A percentile compares a stretch with the other conserved stretches of the same genome.
Conservation (phyloP, 768 basidiomycete genomes). For the Auriculariales sp. region DNA sequence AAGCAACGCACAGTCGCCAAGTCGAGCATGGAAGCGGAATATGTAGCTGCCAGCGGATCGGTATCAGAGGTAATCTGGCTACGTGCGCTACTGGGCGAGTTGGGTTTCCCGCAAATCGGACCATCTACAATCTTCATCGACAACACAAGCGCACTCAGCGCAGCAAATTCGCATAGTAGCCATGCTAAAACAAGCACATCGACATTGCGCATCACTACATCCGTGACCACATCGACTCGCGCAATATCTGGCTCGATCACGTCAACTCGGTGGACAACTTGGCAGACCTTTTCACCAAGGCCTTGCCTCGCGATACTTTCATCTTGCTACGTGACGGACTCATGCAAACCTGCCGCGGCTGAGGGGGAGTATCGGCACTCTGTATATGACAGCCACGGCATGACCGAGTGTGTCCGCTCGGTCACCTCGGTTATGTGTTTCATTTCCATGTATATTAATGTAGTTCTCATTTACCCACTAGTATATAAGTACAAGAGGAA, state of each 20-base stretch:
- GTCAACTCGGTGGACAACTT: conserved; percentile 19
- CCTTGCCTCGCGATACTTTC: no score
- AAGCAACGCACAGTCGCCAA: conserved; percentile 13
- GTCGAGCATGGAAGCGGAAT: conserved; percentile 17
- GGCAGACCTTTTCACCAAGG: conserved; percentile 28
- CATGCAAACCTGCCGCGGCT: no score
- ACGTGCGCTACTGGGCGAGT: conserved; percentile 3
- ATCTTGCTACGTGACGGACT: no score
- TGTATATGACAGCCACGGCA: no score
- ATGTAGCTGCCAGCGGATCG: conserved; percentile 11
- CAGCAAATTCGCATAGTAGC: conserved; percentile 19
- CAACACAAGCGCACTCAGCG: conserved; percentile 22
- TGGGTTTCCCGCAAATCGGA: conserved; percentile 8
- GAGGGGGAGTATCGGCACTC: no score
- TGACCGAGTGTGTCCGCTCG: no score
- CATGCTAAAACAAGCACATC: conserved; percentile 29
- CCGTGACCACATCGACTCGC: conserved; percentile 17
- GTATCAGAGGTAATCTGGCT: conserved; percentile 11
- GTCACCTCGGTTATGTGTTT: no score
- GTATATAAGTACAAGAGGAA: no score
- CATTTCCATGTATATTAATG: no score
- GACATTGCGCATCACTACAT: conserved; percentile 25
- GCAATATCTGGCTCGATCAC: conserved; percentile 15
- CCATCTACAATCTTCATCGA: conserved; percentile 15
- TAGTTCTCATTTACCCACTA: no score